phyloP scores from a whole-genome alignment of 2,329 filamentous ascomycete genomes.

The Sporothrix luriei region DNA sequence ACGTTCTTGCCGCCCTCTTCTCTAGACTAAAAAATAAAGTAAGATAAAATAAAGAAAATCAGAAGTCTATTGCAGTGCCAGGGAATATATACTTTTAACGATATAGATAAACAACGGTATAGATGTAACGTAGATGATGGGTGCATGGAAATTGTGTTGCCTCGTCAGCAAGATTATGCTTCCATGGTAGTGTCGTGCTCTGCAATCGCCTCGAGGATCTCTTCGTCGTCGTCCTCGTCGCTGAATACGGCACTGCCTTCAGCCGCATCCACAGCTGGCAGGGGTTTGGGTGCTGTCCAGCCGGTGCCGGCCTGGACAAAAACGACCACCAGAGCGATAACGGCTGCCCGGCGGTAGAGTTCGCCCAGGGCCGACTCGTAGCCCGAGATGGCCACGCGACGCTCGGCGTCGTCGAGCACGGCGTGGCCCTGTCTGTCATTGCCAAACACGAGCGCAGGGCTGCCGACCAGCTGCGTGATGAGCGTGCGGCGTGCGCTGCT shows the following conservation, averaged over 20 bases:
- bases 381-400: slow-evolving; percentile 50
- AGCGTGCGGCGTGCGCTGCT: slow-evolving; percentile 45
- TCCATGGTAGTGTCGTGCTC: slow-evolving; percentile 42
- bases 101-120: neutral
- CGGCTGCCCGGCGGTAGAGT: slow-evolving; percentile 54
- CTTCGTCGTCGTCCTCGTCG: slow-evolving; percentile 49
- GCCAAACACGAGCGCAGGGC: slow-evolving; percentile 54
- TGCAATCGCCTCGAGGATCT: slow-evolving; percentile 42
- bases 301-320: slow-evolving; percentile 55
- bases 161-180: slow-evolving; percentile 32
- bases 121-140: neutral
- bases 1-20: too few species aligned
- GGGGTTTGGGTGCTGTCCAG: slow-evolving; percentile 48
- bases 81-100: neutral
- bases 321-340: slow-evolving; percentile 49
- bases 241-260: slow-evolving; percentile 41
- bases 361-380: slow-evolving; percentile 52
- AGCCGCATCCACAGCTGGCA: neutral
- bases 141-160: neutral
- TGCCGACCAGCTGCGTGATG: slow-evolving; percentile 54
- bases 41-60: too few species aligned
- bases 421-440: slow-evolving; percentile 39
- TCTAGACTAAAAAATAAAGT: too few species aligned
- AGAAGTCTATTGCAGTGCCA: neutral
- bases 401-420: slow-evolving; percentile 47